These are phyloP conservation scores for Solanum pinnatisectum DNA, from an alignment of 257 asterid species.

Conservation along the genomic window DNA sequence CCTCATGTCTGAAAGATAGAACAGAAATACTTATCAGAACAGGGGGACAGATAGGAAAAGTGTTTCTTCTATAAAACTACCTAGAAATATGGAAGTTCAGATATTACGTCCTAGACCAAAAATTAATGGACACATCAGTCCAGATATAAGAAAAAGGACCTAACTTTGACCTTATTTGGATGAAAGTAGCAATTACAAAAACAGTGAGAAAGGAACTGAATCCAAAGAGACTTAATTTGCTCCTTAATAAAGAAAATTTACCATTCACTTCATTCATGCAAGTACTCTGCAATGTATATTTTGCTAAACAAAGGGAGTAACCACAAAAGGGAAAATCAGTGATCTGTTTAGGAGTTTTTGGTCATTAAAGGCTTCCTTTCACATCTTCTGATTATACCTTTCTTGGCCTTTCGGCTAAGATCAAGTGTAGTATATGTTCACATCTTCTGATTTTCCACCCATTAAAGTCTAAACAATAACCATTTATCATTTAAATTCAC, in stretches of 20 bases:
- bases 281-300: not conserved
- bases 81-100: not conserved
- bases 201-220: not conserved
- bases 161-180: not conserved
- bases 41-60: not conserved
- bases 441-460: not conserved
- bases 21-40: not conserved
- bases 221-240: not conserved
- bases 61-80: not conserved
- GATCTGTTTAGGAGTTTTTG: not conserved
- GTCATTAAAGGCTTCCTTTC: not conserved
- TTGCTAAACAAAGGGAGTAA: not conserved
- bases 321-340: not conserved
- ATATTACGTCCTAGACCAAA: not conserved
- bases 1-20: slow-evolving; percentile 45
- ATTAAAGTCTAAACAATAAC: not conserved
- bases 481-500: not conserved
- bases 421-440: not conserved
- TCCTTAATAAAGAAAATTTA: not conserved
- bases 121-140: not conserved
- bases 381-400: not conserved
- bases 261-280: not conserved
- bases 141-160: not conserved
- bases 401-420: not conserved
- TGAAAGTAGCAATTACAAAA: not conserved